phyloP scores from a whole-genome alignment of 208 protist genomes.

The Trypanosomatidae sp. region DNA sequence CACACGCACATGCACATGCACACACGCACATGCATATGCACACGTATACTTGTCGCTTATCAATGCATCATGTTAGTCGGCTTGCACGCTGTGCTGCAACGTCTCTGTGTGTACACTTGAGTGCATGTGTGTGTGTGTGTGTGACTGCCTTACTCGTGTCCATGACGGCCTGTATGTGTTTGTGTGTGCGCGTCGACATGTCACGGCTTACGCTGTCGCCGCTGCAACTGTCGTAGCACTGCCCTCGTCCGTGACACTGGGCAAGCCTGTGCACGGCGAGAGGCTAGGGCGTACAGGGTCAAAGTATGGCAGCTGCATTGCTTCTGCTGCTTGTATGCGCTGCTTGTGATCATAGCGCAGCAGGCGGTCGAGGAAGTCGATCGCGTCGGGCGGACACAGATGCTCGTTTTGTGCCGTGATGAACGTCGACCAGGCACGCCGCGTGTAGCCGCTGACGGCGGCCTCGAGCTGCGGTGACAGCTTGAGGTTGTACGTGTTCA shows the following conservation, averaged over 20 bases:
- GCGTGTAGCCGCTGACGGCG: constrained; percentile 68
- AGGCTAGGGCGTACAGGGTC: constrained; percentile 69
- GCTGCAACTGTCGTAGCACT: background rate
- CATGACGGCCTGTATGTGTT: background rate
- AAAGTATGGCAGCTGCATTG: constrained; percentile 98
- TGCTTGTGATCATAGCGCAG: constrained; percentile 96
- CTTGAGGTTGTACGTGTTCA: constrained; percentile 95
- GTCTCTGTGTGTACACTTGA: too few relatives aligned
- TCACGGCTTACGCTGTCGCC: too few relatives aligned
- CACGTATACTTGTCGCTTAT: too few relatives aligned
- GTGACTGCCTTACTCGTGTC: constrained; percentile 2
- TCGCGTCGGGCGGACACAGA: constrained; percentile 93
- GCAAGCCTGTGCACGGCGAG: constrained; percentile 1
- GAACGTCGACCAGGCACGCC: constrained; percentile 91
- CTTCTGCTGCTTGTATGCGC: constrained; percentile 96
- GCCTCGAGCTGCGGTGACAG: constrained; percentile 87
- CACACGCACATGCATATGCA: too few relatives aligned
- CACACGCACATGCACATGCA: too few relatives aligned
- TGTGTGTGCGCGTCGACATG: too few relatives aligned
- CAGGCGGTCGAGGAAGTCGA: constrained; percentile 97
- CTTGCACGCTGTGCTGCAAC: too few relatives aligned
- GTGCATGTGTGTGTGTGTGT: too few relatives aligned
- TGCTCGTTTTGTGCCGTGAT: constrained; percentile 93
- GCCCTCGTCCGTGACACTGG: background rate
- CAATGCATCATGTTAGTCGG: too few relatives aligned